A percentile compares a stretch with the other conserved stretches of the same genome.
Conservation (phyloP, 2,329 filamentous ascomycete genomes). For the Venturia aucupariae region DNA sequence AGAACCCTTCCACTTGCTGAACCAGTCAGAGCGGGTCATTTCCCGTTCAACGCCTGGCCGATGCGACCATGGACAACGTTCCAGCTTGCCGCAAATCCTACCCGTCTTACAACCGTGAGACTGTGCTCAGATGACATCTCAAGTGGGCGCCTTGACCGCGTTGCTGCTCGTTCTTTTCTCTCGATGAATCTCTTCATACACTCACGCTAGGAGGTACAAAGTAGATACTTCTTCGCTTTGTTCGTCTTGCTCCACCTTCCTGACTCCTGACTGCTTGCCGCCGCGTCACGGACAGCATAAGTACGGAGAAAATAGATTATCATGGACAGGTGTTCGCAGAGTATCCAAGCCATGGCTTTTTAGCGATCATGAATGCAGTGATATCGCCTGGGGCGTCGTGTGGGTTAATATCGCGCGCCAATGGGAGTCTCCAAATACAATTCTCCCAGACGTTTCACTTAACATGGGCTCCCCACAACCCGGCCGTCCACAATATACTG, state of each 20-base stretch:
- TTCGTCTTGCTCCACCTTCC: background rate
- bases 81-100: too few species aligned
- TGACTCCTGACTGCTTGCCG: background rate
- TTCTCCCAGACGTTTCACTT: background rate
- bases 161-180: background rate
- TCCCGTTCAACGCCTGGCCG: background rate
- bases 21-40: too few species aligned
- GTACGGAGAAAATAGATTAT: background rate
- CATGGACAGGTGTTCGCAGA: background rate
- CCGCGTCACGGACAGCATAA: background rate
- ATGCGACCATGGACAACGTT: background rate
- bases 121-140: background rate
- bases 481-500: background rate
- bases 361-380: background rate
- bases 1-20: too few species aligned
- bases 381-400: background rate
- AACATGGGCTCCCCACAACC: background rate
- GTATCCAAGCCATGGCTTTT: background rate
- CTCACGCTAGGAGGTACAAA: too few species aligned
- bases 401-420: background rate
- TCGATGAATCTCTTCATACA: background rate
- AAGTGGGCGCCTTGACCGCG: background rate
- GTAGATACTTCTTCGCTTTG: background rate
- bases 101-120: too few species aligned
- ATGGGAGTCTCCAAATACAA: background rate